phyloP scores from a whole-genome alignment of 2,329 filamentous ascomycete genomes.

The Claviceps arundinis region DNA sequence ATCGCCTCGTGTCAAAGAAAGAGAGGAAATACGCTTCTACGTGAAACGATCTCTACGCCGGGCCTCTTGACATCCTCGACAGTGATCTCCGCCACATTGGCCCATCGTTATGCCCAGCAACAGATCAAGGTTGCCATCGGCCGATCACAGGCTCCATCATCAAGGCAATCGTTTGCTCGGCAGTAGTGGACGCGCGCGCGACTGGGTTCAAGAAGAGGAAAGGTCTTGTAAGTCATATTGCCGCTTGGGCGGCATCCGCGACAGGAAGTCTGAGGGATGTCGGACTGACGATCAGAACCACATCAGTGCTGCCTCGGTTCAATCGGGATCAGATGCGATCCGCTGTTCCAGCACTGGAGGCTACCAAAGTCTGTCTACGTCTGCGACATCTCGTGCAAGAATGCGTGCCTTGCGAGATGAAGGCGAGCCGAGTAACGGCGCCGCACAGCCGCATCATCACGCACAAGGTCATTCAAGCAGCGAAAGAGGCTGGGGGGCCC shows the following conservation, averaged over 20 bases:
- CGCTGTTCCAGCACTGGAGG: conserved; percentile 61
- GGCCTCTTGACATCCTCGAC: no score
- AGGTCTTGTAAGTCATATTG: conserved; percentile 26
- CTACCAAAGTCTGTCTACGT: conserved; percentile 80
- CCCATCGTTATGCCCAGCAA: conserved; percentile 8
- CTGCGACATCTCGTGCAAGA: conserved; percentile 85
- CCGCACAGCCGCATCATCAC: conserved; percentile 84
- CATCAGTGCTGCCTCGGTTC: conserved; percentile 51
- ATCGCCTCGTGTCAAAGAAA: no score
- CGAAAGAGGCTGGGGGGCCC: conserved; percentile 65
- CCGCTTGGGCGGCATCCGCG: not conserved
- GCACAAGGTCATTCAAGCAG: conserved; percentile 61
- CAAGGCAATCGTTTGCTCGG: conserved; percentile 9
- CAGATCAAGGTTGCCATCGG: conserved; percentile 16
- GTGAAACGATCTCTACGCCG: no score
- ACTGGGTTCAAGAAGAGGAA: conserved; percentile 30
- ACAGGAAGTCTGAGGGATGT: not conserved
- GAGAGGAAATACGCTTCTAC: no score
- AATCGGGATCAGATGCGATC: conserved; percentile 45
- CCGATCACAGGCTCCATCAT: conserved; percentile 18
- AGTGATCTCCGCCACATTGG: not conserved
- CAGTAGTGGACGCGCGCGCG: conserved; percentile 13
- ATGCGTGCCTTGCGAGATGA: conserved; percentile 80
- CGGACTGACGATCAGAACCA: not conserved
- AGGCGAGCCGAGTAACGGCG: conserved; percentile 58